A percentile compares a stretch with the other conserved stretches of the same genome.
Evolutionary conservation across 345 rosid genomes (phyloP).

Genomic region (Atalantia buxifolia): DNA sequence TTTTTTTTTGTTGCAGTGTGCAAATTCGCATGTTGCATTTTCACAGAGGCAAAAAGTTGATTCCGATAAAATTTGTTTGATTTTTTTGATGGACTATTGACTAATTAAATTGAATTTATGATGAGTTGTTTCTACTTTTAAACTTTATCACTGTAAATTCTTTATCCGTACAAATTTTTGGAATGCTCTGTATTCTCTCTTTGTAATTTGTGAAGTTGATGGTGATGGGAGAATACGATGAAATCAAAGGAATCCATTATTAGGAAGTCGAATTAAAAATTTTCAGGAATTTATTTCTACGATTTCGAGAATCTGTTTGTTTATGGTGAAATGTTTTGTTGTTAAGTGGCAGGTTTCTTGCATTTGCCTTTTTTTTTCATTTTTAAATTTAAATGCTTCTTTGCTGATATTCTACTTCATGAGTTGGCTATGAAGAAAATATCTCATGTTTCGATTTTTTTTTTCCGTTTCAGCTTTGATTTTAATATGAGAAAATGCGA

Average conservation of each 20-base stretch:
- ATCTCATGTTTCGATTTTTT: not conserved
- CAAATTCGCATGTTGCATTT: not conserved
- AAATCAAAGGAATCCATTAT: not conserved
- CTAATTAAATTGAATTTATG: too few species aligned
- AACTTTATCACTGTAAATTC: too few species aligned
- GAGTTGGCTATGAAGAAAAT: not conserved
- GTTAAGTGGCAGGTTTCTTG: not conserved
- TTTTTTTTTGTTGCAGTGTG: not conserved
- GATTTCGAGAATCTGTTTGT: not conserved
- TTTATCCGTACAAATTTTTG: not conserved
- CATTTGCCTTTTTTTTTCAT: too few species aligned
- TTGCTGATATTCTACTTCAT: not conserved
- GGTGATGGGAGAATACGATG: not conserved
- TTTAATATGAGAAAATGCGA: not conserved
- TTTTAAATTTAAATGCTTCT: too few species aligned
- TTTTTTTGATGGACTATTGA: too few species aligned
- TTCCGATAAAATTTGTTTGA: too few species aligned
- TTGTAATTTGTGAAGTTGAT: not conserved
- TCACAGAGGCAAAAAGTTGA: not conserved
- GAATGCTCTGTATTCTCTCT: not conserved
- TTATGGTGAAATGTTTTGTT: not conserved
- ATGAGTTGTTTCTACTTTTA: too few species aligned
- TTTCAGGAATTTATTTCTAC: too few species aligned
- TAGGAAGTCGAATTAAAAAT: too few species aligned
- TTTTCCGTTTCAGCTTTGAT: too few species aligned